phyloP scores from a whole-genome alignment of 192 early-diverging fungal genomes.

The Phlyctochytrium arcticum region DNA sequence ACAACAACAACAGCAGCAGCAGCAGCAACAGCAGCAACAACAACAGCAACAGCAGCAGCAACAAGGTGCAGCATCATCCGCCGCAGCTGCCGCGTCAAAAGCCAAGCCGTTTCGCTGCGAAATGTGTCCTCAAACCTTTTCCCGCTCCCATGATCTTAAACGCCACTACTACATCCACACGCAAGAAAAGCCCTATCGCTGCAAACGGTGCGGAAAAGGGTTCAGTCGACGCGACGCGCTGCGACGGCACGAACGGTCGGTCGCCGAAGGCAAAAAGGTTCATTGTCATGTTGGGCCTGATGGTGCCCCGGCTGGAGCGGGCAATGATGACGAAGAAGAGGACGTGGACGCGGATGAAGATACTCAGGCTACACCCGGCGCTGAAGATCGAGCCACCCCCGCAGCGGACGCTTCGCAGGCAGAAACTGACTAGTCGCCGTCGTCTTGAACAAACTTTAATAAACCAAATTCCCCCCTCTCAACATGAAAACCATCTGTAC shows the following conservation, averaged over 20 bases:
- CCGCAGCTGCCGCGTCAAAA: conserved; percentile 13
- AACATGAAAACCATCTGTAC: no score
- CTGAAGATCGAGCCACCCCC: no score
- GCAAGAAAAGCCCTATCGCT: conserved; percentile 43
- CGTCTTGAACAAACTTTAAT: no score
- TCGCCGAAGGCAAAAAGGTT: conserved; percentile 50
- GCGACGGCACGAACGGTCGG: conserved; percentile 42
- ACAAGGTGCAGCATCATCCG: no score
- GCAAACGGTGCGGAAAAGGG: conserved; percentile 43
- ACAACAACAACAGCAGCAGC: background rate
- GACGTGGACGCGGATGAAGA: background rate
- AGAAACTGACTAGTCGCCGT: no score
- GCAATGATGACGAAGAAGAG: conserved; percentile 21
- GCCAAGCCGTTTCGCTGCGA: conserved; percentile 34
- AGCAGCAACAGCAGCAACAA: background rate
- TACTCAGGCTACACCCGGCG: no score
- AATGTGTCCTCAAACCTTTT: conserved; percentile 41
- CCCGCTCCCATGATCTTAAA: conserved; percentile 45
- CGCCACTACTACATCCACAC: conserved; percentile 51
- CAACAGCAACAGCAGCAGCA: conserved; percentile 14
- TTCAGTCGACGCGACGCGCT: conserved; percentile 49
- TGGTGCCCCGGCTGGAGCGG: background rate
- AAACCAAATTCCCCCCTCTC: no score
- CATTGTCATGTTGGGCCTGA: conserved; percentile 27
- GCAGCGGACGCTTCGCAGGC: no score